A percentile compares a stretch with the other conserved stretches of the same genome.
phyloP scores from a whole-genome alignment of 2,329 filamentous ascomycete species.

The Xylaria sp. region DNA sequence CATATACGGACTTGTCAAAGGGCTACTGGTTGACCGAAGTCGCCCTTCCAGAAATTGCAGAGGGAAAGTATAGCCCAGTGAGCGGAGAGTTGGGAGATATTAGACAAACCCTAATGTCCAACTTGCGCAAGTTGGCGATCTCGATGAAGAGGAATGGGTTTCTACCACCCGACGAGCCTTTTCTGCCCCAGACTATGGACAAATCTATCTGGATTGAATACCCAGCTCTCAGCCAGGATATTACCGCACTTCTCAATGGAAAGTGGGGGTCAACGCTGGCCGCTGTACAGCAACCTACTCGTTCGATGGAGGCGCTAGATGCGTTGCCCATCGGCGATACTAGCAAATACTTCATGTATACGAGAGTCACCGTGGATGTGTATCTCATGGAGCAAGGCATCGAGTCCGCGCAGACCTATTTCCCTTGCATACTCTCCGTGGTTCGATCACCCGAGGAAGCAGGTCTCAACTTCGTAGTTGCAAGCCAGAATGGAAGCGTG shows the following conservation, averaged over 20 bases:
- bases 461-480: conserved; percentile 73
- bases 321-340: conserved; percentile 80
- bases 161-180: conserved; percentile 70
- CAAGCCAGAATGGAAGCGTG: conserved; percentile 79
- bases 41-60: conserved; percentile 56
- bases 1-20: conserved; percentile 85
- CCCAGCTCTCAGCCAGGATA: conserved; percentile 73
- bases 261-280: conserved; percentile 57
- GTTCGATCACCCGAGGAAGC: conserved; percentile 72
- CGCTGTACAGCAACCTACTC: conserved; percentile 53
- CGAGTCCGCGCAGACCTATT: conserved; percentile 68
- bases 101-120: conserved; percentile 63
- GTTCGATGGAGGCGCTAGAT: conserved; percentile 63
- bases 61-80: conserved; percentile 48
- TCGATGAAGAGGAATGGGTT: conserved; percentile 87
- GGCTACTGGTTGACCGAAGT: conserved; percentile 77
- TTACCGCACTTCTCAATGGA: conserved; percentile 72
- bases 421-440: conserved; percentile 78
- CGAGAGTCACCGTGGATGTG: conserved; percentile 75
- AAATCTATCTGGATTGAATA: conserved; percentile 83
- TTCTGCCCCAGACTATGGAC: conserved; percentile 78
- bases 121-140: conserved; percentile 74
- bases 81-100: conserved; percentile 58
- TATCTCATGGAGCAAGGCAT: conserved; percentile 76
- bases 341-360: conserved; percentile 75